Percentiles rank a stretch among this genome's conserved stretches.
phyloP scores from a whole-genome alignment of 805 yeast genomes.

The Lachancea dasiensis region DNA sequence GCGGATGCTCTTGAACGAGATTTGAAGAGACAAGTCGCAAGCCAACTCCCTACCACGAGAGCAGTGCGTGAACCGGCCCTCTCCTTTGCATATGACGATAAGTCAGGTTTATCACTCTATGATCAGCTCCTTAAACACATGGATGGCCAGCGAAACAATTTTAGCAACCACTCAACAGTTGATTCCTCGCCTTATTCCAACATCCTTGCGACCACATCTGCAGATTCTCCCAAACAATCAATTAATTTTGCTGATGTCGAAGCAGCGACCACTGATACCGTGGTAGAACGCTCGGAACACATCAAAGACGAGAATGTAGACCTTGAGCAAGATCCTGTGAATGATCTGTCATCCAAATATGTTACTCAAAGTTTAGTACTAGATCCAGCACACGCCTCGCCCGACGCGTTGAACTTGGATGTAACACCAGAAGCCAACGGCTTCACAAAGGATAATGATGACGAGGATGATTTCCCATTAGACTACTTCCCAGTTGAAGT shows the following conservation, averaged over 20 bases:
- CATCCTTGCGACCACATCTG: too few species aligned
- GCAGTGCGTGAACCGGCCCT: constrained; percentile 74
- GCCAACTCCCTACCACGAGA: constrained; percentile 63
- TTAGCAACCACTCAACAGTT: constrained; percentile 4
- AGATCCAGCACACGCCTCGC: constrained; percentile 3
- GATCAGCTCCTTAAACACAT: constrained; percentile 47
- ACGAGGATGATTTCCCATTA: constrained; percentile 65
- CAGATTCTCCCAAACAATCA: neutral
- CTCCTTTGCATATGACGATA: constrained; percentile 61
- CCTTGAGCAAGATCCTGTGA: neutral
- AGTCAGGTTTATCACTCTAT: constrained; percentile 36
- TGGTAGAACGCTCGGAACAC: neutral
- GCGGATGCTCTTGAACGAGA: constrained; percentile 93
- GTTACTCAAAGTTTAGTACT: constrained; percentile 19
- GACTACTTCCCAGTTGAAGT: constrained; percentile 52
- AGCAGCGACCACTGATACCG: neutral
- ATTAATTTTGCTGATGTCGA: neutral
- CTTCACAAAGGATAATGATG: constrained; percentile 12
- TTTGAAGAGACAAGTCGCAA: constrained; percentile 62
- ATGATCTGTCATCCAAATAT: constrained; percentile 5
- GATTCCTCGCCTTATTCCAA: too few species aligned
- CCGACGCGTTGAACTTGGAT: constrained; percentile 5
- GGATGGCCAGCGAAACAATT: constrained; percentile 24
- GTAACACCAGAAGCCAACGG: constrained; percentile 5
- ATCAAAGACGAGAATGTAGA: constrained; percentile 3